These are phyloP conservation scores for Trichosporon asahii DNA, from an alignment of 1,284 basidiomycete genomes.

Conservation along the genomic window DNA sequence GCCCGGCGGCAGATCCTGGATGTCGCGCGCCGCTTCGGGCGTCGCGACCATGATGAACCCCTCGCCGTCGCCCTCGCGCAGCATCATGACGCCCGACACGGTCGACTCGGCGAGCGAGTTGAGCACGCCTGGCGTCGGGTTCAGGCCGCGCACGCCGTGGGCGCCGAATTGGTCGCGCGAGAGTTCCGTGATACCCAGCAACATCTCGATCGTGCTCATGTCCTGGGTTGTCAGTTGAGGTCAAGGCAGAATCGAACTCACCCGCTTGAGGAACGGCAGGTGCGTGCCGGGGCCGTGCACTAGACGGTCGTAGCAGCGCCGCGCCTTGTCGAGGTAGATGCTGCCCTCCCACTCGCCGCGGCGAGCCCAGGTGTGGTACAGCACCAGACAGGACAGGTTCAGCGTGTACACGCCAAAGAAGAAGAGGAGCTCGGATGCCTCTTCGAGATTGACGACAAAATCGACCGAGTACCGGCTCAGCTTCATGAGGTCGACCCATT, in stretches of 20 bases:
- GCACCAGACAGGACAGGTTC: conserved; percentile 23
- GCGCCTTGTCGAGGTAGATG: conserved; percentile 27
- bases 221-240: conserved; percentile 22
- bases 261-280: conserved; percentile 24
- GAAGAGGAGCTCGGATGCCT: conserved; percentile 23
- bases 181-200: conserved; percentile 22
- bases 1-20: conserved; percentile 34
- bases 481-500: conserved; percentile 28
- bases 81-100: conserved; percentile 31
- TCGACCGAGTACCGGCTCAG: conserved; percentile 26
- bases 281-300: conserved; percentile 18
- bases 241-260: conserved; percentile 4
- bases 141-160: conserved; percentile 28
- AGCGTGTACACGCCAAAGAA: conserved; percentile 33
- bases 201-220: conserved; percentile 21
- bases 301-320: conserved; percentile 26
- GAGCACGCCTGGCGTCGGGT: conserved; percentile 33
- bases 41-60: conserved; percentile 29
- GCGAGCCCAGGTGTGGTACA: conserved; percentile 29
- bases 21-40: conserved; percentile 32
- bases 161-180: conserved; percentile 17
- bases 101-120: conserved; percentile 33
- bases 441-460: conserved; percentile 30
- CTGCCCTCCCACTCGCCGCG: conserved; percentile 37
- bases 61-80: conserved; percentile 30